Base-by-base conservation (phyloP, 2,329 filamentous ascomycete species). In the Hymenoscyphus infarciens region DNA sequence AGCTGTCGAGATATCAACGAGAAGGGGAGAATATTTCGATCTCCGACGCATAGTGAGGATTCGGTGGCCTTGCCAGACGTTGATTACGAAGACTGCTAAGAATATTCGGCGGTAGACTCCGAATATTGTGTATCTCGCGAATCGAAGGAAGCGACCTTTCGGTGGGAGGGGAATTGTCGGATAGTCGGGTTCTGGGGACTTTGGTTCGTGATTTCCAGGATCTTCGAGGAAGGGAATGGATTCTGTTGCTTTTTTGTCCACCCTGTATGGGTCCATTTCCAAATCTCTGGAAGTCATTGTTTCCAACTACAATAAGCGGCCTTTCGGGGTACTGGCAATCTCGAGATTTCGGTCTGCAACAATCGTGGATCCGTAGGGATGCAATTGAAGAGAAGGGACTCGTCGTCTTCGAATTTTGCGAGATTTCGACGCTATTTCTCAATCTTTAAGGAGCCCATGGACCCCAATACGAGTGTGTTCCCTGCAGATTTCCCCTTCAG, bases 71-170 rank as follows among this genome's bases (percentile, higher is more conserved):
- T 70, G 63, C 63, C 64, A 65, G 59, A 81, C 68, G 67, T 87
- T 87, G 65, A 76, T 70, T 42, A 84, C 66, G 64, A 82, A 79
- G 33, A 83, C 75, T 10, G 84, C 58, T 52, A 81, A 80, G 73
- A 87, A 86, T 8, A 87, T 79, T 4, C 81, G 79, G 25, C 84
- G 79, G 68, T 87, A 87, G 29, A 81, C 77, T 61, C 81, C 82
- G 70, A 84, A 77, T 62, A 83, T 72, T 33, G 68, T 67, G 60
- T 71, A 70, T 59, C 69, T 61, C 2, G 64, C 55, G 22, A 63
- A 67, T 49, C 63, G 64, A 59, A 69, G 63, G 22, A 66, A 61
- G 22, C 19, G 54, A 16, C 57, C 61, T 62, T 57, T 57, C 25
- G 61, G 66, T 31, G 66, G 65, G n/a, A 68, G 63, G 8, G 11